Evolutionary conservation across 2,329 filamentous ascomycete species (phyloP), one percentile per base, ranked within the genome.

Genomic region (Xylaria arbuscula): DNA sequence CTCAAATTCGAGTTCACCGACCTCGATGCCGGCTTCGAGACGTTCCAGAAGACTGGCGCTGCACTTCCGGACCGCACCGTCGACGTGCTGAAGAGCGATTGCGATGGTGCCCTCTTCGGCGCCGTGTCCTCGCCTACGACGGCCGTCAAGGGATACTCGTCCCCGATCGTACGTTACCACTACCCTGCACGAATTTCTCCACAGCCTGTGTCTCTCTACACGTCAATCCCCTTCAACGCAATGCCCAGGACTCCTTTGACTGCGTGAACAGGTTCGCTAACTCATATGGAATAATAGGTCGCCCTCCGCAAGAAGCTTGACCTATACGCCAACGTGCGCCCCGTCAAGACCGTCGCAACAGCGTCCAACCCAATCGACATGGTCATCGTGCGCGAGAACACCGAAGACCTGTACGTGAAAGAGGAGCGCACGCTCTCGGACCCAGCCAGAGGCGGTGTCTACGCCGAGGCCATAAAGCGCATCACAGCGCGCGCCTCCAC

Each of bases 301-400:
- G 96, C 94, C 56, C 91, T 99, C 73, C 93, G 96, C 85, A 99
- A 98, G 87, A 90, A 90, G 77, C 90, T 99, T 74, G 91, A 96
- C 81, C 90, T 99, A 66, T 99, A 97, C 83, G 96, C 96, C 84
- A 99, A 99, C 80, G 94, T 99, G 59, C 92, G 96, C 45, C 95
- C 95, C 62, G 96, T 98, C 80, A 98, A 98, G 86, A 92, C 92
- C 54, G 89, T 93, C 71, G 78, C 85, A 70, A 91, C 89, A 40
- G 87, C 88, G 63, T 74, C 82, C 54, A 87, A 86, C 76, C 91
- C 92, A 71, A 94, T 98, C 78, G 96, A 99, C 83, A 91, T 99
- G 81, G 96, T 99, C 77, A 99, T 98, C 77, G 96, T 98, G 64
- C 93, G 96, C 73, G 96, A 99, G 83, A 99, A 99, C 86, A 99